Percentiles rank a stretch among this genome's conserved stretches.
Evolutionary conservation across 2,329 filamentous ascomycete species (phyloP).

Genomic region (Cladosporium austrohemisphaericum): DNA sequence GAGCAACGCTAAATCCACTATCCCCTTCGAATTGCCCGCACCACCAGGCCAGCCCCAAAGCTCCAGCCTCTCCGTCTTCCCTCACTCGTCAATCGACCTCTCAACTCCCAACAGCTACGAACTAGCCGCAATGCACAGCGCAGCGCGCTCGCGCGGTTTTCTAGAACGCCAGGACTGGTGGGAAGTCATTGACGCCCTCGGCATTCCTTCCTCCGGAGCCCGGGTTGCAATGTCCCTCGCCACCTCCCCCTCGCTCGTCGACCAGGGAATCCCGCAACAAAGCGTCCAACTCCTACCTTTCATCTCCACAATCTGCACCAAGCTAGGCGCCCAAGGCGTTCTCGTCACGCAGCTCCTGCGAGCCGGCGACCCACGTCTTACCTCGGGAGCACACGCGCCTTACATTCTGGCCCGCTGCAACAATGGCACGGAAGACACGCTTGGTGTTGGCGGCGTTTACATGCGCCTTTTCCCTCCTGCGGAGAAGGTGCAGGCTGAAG

Average conservation of each 20-base stretch:
- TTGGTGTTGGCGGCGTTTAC: slow-evolving; percentile 71
- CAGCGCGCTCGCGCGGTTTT: slow-evolving; percentile 63
- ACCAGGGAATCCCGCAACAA: slow-evolving; percentile 79
- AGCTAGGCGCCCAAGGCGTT: slow-evolving; percentile 72
- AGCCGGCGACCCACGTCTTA: slow-evolving; percentile 64
- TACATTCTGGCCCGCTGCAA: slow-evolving; percentile 65
- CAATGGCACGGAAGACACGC: slow-evolving; percentile 49
- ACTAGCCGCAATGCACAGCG: slow-evolving; percentile 70
- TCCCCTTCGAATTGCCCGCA: slow-evolving; percentile 55
- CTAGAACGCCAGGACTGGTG: slow-evolving; percentile 76
- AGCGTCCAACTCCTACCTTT: slow-evolving; percentile 81
- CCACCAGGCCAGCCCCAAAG: slow-evolving; percentile 9
- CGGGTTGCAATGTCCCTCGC: slow-evolving; percentile 67
- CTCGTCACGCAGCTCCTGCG: slow-evolving; percentile 69
- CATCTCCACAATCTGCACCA: slow-evolving; percentile 79
- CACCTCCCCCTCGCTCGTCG: slow-evolving; percentile 65
- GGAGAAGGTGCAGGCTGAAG: slow-evolving; percentile 55
- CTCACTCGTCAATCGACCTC: slow-evolving; percentile 62
- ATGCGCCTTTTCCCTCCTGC: slow-evolving; percentile 68
- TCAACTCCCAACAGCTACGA: slow-evolving; percentile 82
- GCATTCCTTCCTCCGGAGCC: slow-evolving; percentile 65
- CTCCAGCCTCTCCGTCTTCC: slow-evolving; percentile 48
- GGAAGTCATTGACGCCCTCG: slow-evolving; percentile 70
- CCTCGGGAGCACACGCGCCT: slow-evolving; percentile 57
- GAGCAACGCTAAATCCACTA: slow-evolving; percentile 70